A percentile compares a stretch with the other conserved stretches of the same genome.
Conservation (phyloP, 345 rosid genomes). For the Stellera chamaejasme region DNA sequence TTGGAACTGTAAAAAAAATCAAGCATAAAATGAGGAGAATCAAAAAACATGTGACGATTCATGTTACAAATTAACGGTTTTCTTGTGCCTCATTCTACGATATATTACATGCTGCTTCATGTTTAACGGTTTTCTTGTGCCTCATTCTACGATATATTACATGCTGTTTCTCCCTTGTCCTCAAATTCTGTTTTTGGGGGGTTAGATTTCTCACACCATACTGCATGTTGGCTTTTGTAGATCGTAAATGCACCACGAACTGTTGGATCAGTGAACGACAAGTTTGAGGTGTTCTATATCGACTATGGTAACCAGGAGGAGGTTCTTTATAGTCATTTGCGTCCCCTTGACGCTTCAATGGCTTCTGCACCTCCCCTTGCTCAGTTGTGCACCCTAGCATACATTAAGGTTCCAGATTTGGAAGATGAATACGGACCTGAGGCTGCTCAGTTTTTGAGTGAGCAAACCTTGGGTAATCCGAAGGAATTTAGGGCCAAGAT, state of each 20-base stretch:
- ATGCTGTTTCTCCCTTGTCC: neutral
- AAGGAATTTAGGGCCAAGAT: slow-evolving; percentile 69
- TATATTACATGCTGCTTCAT: neutral
- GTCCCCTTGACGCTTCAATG: slow-evolving; percentile 74
- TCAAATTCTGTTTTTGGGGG: neutral
- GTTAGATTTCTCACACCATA: neutral
- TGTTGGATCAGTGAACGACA: slow-evolving; percentile 61
- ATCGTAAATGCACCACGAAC: slow-evolving; percentile 82
- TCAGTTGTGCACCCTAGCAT: slow-evolving; percentile 91
- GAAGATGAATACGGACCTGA: slow-evolving; percentile 83
- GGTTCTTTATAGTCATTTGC: slow-evolving; percentile 58
- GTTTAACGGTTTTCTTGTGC: neutral
- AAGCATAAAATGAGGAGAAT: no score
- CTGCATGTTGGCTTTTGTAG: slow-evolving; percentile 22
- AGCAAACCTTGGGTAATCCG: slow-evolving; percentile 42
- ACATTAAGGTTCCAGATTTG: slow-evolving; percentile 74
- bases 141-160: neutral
- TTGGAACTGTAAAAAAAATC: no score
- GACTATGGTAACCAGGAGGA: slow-evolving; percentile 95
- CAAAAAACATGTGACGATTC: no score
- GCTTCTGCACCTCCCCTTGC: slow-evolving; percentile 74
- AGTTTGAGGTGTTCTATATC: slow-evolving; percentile 89
- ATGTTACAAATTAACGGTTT: no score
- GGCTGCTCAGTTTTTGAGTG: slow-evolving; percentile 77
- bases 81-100: neutral